Evolutionary conservation across 2,329 filamentous ascomycete species (phyloP), one percentile per base, ranked within the genome.

Genomic region (Colletotrichum sidae): DNA sequence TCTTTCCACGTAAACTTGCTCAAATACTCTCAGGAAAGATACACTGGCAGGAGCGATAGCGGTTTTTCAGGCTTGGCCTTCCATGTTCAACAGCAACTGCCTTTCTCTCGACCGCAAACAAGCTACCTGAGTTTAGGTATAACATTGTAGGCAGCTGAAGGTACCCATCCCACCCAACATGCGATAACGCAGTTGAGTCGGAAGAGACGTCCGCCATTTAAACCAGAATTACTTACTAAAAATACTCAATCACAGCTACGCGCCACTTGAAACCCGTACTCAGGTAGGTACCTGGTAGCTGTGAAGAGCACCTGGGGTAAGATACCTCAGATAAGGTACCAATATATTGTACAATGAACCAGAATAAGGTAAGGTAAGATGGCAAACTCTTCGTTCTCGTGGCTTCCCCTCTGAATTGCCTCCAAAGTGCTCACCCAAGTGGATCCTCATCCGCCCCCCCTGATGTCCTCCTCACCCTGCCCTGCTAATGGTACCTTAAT

Each of bases 1-100:
- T 10, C 35, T 35, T 25, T 38, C 38, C 25, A 17, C 46, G 38
- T 62, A 70, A 71, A 71, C 69, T 69, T 71, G 69, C 69, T 70
- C 69, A 71, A 71, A 71, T 35, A 53, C 61, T 64, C 69, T 68
- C 69, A 69, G 56, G 12, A 59, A 34, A 50, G 15, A 50, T 44
- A 55, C 25, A 25, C 25, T 59, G 49, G 51, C 34, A 52, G 62
- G 59, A 65, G 57, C 45, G 50, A 61, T 52, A 61, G 61, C 50
- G 46, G 17, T 41, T 60, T 62, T 58, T 62, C 54, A 25, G 62
- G 12, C 61, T 52, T 50, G 56, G 50, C 51, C 37, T 15, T 46
- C 15, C 39, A 11, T 42, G 13, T 42, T 42, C 25, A 25, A 25
- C 25, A 25, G 25, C 25, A 25, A 25, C 25, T 25, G 25, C 25